Conservation (phyloP, 257 asterid genomes). For the Solanum paucissectum region DNA sequence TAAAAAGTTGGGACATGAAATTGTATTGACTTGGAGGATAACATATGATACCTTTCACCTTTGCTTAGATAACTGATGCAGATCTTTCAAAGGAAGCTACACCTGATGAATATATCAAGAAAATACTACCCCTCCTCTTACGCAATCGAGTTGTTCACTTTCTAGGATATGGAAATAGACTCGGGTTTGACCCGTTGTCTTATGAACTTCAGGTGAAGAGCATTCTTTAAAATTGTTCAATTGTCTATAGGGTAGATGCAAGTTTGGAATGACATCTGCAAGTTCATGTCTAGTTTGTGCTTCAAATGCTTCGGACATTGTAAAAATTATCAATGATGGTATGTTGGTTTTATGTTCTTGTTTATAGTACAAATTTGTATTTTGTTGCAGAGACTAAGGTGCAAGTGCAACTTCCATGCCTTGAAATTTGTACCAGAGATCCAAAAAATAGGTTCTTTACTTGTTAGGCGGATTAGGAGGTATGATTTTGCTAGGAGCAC, state of each 20-base stretch:
- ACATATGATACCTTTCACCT: constrained; percentile 4
- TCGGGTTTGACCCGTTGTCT: constrained; percentile 77
- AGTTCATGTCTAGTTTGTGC: not conserved
- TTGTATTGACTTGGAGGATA: not conserved
- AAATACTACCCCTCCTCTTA: constrained; percentile 50
- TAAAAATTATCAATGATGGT: not conserved
- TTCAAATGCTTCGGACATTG: not conserved
- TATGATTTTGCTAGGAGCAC: constrained; percentile 24
- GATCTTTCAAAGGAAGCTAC: constrained; percentile 86
- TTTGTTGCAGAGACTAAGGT: constrained; percentile 63
- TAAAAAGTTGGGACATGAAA: not conserved
- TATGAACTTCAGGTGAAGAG: constrained; percentile 57
- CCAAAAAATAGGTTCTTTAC: constrained; percentile 48
- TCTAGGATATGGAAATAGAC: constrained; percentile 92
- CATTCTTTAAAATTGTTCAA: not conserved
- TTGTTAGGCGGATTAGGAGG: constrained; percentile 56
- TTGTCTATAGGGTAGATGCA: not conserved
- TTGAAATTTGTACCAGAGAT: constrained; percentile 61
- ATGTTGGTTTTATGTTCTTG: not conserved
- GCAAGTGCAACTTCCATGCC: constrained; percentile 96
- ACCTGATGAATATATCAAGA: constrained; percentile 54
- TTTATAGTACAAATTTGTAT: constrained; percentile 3
- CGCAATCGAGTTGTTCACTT: constrained; percentile 73
- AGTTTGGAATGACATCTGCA: not conserved
- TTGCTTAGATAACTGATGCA: constrained; percentile 77